Evolutionary conservation across 495 filamentous ascomycete genomes (phyloP).

Genomic region (Hypoxylon rickii): DNA sequence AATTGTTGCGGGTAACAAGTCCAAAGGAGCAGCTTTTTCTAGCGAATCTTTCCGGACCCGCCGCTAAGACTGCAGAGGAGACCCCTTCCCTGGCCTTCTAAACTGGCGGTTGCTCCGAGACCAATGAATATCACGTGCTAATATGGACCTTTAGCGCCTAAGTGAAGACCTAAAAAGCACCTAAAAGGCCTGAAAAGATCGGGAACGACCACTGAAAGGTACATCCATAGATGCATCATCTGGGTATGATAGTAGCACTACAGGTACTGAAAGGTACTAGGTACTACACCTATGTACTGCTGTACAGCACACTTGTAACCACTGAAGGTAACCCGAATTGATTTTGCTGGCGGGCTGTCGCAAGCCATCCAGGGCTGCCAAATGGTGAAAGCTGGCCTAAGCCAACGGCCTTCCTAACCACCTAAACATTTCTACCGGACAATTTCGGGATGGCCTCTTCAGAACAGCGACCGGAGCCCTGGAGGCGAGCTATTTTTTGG

Average conservation of each 20-base stretch:
- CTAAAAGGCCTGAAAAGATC: conserved; percentile 9
- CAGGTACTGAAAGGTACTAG: too few species aligned
- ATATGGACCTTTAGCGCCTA: conserved; percentile 21
- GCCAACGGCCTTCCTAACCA: neutral
- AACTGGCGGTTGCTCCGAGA: conserved; percentile 42
- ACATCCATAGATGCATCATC: too few species aligned
- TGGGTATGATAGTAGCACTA: too few species aligned
- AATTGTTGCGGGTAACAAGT: conserved; percentile 45
- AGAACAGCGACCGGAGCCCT: conserved; percentile 4
- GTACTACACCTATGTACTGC: too few species aligned
- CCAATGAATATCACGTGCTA: conserved; percentile 31
- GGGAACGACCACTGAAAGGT: conserved; percentile 5
- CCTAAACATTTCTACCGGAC: conserved; percentile 21
- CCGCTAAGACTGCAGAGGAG: conserved; percentile 38
- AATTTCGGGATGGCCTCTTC: conserved; percentile 33
- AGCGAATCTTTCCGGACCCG: conserved; percentile 44
- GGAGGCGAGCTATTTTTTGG: conserved; percentile 29
- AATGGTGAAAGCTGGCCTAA: conserved; percentile 2
- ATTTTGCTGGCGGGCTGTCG: too few species aligned
- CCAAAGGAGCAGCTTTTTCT: conserved; percentile 42
- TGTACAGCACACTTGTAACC: too few species aligned
- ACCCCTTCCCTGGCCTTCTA: conserved; percentile 48
- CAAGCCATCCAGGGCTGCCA: neutral
- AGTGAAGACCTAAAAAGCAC: neutral
- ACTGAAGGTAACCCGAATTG: neutral